These are phyloP conservation scores for Austroboletus niveus DNA, from an alignment of 1,284 basidiomycete species.

Conservation along the genomic window DNA sequence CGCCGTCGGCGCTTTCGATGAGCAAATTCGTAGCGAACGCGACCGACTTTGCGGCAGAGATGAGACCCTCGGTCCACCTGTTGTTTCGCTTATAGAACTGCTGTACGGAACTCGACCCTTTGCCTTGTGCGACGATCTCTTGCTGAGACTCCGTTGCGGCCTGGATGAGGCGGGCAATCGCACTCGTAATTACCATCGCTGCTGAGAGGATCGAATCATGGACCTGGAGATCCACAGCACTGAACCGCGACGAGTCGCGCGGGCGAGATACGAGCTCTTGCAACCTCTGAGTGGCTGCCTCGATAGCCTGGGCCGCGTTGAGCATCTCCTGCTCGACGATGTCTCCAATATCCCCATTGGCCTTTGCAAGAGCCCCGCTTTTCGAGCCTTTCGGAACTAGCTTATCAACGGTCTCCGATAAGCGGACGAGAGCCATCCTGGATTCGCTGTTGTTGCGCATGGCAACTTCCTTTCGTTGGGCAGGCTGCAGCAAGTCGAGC, in stretches of 20 bases:
- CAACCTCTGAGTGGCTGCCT: slow-evolving; percentile 86
- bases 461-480: slow-evolving; percentile 83
- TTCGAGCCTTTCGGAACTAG: slow-evolving; percentile 85
- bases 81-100: slow-evolving; percentile 99
- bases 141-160: slow-evolving; percentile 97
- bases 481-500: slow-evolving; percentile 71
- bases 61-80: slow-evolving; percentile 98
- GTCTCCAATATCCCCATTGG: slow-evolving; percentile 94
- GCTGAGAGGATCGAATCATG: slow-evolving; percentile 97
- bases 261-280: slow-evolving; percentile 90
- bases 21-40: slow-evolving; percentile 96
- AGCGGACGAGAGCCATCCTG: slow-evolving; percentile 75
- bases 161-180: slow-evolving; percentile 92
- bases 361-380: slow-evolving; percentile 65
- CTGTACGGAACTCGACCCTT: slow-evolving; percentile 85
- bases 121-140: slow-evolving; percentile 96
- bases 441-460: slow-evolving; percentile 89
- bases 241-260: slow-evolving; percentile 80
- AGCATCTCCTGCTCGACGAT: slow-evolving; percentile 97
- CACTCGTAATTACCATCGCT: slow-evolving; percentile 91
- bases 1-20: slow-evolving; percentile 97
- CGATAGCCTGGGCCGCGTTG: slow-evolving; percentile 91
- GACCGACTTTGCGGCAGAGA: slow-evolving; percentile 96
- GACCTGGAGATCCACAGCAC: slow-evolving; percentile 90
- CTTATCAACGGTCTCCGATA: slow-evolving; percentile 86